Conservation (phyloP, 2,329 filamentous ascomycete species). For the Emergomyces africanus region DNA sequence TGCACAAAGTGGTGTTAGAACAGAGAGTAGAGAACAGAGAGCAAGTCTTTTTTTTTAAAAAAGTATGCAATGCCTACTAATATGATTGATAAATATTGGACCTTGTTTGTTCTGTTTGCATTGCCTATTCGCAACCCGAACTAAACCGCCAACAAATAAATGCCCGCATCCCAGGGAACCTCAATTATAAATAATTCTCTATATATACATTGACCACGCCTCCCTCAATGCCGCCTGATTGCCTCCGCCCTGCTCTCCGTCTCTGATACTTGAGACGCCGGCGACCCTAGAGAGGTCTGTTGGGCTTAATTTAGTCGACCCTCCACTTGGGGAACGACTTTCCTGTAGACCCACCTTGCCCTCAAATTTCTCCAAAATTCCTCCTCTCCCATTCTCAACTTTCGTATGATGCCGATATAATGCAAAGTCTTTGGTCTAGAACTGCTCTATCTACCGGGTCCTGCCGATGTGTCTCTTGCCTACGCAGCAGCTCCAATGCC, state of each 20-base stretch:
- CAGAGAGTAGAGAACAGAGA: too few relatives aligned
- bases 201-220: background rate
- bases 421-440: constrained; percentile 34
- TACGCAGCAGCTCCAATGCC: constrained; percentile 23
- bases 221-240: background rate
- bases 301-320: background rate
- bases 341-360: background rate
- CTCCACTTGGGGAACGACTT: background rate
- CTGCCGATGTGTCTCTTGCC: constrained; percentile 31
- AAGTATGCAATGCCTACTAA: too few relatives aligned
- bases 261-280: background rate
- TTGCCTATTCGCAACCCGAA: background rate
- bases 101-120: constrained; percentile 31
- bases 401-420: constrained; percentile 16
- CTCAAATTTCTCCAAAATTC: background rate
- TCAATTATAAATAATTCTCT: background rate
- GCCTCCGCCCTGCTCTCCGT: background rate
- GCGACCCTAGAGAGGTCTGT: background rate
- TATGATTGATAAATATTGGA: background rate
- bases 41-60: too few relatives aligned
- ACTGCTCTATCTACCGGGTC: constrained; percentile 22
- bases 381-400: background rate
- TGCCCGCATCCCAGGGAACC: too few relatives aligned
- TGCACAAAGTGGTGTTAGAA: too few relatives aligned
- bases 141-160: background rate